These are phyloP conservation scores for Gelatoporia subvermispora DNA, from an alignment of 768 basidiomycete species.

Conservation along the genomic window DNA sequence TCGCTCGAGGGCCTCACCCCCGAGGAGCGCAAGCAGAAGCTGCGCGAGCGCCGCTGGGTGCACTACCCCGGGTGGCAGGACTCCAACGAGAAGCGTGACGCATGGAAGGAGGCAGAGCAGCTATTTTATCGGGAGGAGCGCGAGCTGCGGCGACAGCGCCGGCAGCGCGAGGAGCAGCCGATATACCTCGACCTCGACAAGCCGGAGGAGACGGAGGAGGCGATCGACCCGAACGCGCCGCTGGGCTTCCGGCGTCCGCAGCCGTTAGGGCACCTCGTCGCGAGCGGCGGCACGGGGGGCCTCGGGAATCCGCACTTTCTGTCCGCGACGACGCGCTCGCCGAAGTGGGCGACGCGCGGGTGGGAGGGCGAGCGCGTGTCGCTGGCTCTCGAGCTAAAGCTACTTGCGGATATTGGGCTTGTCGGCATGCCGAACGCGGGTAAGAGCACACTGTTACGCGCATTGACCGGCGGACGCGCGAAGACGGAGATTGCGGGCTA, in stretches of 20 bases:
- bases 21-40: slow-evolving; percentile 48
- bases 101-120: slow-evolving; percentile 69
- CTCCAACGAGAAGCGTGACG: slow-evolving; percentile 55
- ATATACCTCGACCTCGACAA: slow-evolving; percentile 62
- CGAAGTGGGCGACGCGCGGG: slow-evolving; percentile 83
- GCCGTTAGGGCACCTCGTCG: slow-evolving; percentile 59
- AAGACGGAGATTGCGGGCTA: slow-evolving; percentile 85
- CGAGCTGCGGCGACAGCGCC: slow-evolving; percentile 44
- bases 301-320: slow-evolving; percentile 87
- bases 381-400: slow-evolving; percentile 87
- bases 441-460: slow-evolving; percentile 87
- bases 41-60: slow-evolving; percentile 68
- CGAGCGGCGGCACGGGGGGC: slow-evolving; percentile 76
- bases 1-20: slow-evolving; percentile 41
- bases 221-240: slow-evolving; percentile 48
- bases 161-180: slow-evolving; percentile 36
- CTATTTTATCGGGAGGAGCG: slow-evolving; percentile 57
- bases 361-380: slow-evolving; percentile 71
- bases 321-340: slow-evolving; percentile 63
- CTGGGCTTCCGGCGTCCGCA: slow-evolving; percentile 54
- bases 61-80: slow-evolving; percentile 72
- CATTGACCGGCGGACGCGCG: slow-evolving; percentile 80
- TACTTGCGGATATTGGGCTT: slow-evolving; percentile 90
- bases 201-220: slow-evolving; percentile 34
- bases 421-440: slow-evolving; percentile 96